Base-by-base conservation (phyloP, 2,329 filamentous ascomycete species). In the Shiraia sp. region DNA sequence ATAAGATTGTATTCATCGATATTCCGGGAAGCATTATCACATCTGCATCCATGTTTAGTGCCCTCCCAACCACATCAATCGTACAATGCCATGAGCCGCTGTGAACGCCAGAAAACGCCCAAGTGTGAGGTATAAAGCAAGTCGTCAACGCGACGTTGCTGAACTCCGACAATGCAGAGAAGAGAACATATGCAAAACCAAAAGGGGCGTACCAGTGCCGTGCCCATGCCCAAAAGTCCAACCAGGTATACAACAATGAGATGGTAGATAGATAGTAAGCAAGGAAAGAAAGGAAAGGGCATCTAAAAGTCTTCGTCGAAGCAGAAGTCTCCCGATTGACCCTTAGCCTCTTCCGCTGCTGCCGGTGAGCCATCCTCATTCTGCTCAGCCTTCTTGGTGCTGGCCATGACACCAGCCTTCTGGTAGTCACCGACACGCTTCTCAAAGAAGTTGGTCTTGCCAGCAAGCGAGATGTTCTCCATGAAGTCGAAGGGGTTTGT, bases 361-460 rank as follows among this genome's bases (percentile, higher is more conserved):
- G 51, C 72, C 56, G 39, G 64, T 39, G 40, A 66, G 60, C 76
- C 72, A 10, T 71, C 66, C 46, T 68, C 72, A 8, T 71, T 67
- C 53, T 70, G 70, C 71, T 87, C 85, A 38, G 64, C 57, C 74
- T 87, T 86, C 78, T 90, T 90, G 61, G 86, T 88, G 76, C 88
- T 91, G 65, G 86, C 86, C 90, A 99, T 95, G 72, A 99, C 92
- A 79, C 93, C 93, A 26, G 93, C 91, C 82, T 99, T 99, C 77
- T 99, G 93, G 83, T 99, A 99, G 68, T 99, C 93, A 71, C 87
- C 93, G 43, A 99, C 93, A 62, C 93, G 90, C 88, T 99, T 99
- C 87, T 99, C 93, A 72, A 99, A 99, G 83, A 99, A 99, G 85
- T 99, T 99, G 72, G 93, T 99, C 88, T 99, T 99, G 75, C 93